These are phyloP conservation scores for Hysterangium stoloniferum DNA, from an alignment of 768 basidiomycete genomes.

Conservation along the genomic window DNA sequence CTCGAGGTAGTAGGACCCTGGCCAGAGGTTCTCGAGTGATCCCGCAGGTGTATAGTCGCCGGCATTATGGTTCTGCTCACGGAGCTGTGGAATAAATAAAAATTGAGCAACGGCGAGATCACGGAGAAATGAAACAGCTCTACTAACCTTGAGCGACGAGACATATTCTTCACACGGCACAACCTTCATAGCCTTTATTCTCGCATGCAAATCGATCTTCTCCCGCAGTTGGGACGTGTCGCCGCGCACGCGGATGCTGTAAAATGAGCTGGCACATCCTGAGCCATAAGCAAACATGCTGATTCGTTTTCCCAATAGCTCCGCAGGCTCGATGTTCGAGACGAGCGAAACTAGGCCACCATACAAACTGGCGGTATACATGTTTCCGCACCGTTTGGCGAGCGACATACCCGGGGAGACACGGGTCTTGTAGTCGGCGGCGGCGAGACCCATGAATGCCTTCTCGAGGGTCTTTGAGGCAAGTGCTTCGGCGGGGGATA, in stretches of 20 bases:
- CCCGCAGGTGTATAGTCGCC: constrained; percentile 79
- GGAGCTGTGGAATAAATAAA: constrained; percentile 46
- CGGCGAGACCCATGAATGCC: constrained; percentile 77
- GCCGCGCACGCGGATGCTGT: constrained; percentile 78
- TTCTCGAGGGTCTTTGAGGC: constrained; percentile 96
- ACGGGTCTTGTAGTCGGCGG: constrained; percentile 63
- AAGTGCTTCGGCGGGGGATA: constrained; percentile 65
- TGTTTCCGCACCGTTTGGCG: constrained; percentile 91
- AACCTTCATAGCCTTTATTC: constrained; percentile 81
- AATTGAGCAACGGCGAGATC: background rate
- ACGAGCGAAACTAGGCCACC: constrained; percentile 88
- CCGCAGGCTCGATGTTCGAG: constrained; percentile 58
- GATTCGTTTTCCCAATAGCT: constrained; percentile 75
- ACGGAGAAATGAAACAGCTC: background rate
- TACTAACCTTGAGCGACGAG: constrained; percentile 61
- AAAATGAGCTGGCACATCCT: constrained; percentile 95
- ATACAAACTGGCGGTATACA: constrained; percentile 96
- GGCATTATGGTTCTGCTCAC: constrained; percentile 95
- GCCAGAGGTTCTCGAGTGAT: constrained; percentile 87
- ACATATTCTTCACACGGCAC: constrained; percentile 91
- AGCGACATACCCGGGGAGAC: constrained; percentile 80
- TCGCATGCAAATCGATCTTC: constrained; percentile 73
- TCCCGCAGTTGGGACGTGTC: constrained; percentile 74
- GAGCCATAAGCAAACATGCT: constrained; percentile 95
- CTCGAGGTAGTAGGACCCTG: constrained; percentile 88